Evolutionary conservation across 2,329 filamentous ascomycete genomes (phyloP), one percentile per base, ranked within the genome.

Genomic region (Chaetomiaceae sp.): DNA sequence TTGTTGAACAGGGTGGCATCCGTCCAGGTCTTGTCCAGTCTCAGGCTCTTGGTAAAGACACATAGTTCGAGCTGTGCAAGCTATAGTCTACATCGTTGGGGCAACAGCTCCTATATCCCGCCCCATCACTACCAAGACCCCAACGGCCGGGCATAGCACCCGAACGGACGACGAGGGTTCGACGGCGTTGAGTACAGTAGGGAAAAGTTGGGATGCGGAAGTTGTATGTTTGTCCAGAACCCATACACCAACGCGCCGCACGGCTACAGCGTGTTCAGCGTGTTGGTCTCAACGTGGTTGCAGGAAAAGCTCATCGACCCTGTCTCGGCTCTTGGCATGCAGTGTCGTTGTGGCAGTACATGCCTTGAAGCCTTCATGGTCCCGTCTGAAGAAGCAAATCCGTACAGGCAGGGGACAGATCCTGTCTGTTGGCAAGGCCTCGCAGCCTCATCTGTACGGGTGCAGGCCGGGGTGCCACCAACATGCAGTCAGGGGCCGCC

Each of bases 1-100:
- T 46, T 15, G 25, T 11, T 70, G 45, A 73, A 68, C 11, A 76
- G 60, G 0, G 64, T 64, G 0, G 71, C 70, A n/a, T 66, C 68
- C 38, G 68, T 62, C 69, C 71, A 75, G 51, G 69, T 72, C 45
- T 65, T 68, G 52, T 72, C 68, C n/a, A 76, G 58, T 12, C 65
- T 58, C 14, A 38, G 67, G 45, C 63, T 66, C 44, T 68, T 70
- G 25, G 60, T 63, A 22, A 63, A 59, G 3, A 59, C 54, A 1
- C 58, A 50, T 50, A 36, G 17, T 8, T 17, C 17, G 7, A 19
- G 17, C 34, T 27, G 8, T 25, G n/a, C n/a, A 19, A 20, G n/a
- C 23, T 39, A n/a, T 39, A 17, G 34, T 19, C 42, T 31, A 11
- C 42, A 22, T 17, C 17, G 6, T 19, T n/a, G 33, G 19, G 45